Percentiles rank a stretch among this genome's conserved stretches.
Conservation (phyloP, 2,329 filamentous ascomycete genomes). For the Aspergillus piperis region DNA sequence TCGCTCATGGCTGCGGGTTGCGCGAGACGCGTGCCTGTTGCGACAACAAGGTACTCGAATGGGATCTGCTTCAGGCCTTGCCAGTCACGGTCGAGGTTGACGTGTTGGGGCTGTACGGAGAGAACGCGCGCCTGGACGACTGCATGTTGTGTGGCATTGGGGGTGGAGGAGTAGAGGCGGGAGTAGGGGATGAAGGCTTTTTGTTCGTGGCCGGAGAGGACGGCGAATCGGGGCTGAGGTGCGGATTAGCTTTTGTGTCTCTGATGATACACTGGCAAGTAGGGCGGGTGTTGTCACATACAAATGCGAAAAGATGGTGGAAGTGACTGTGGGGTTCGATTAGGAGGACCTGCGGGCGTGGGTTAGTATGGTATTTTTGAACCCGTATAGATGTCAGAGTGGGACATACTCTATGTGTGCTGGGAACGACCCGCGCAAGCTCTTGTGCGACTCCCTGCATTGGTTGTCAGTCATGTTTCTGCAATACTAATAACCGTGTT, state of each 20-base stretch:
- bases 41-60: slow-evolving; percentile 37
- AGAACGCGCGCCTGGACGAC: slow-evolving; percentile 37
- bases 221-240: slow-evolving; percentile 36
- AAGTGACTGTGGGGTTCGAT: slow-evolving; percentile 40
- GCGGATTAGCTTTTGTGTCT: not conserved
- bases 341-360: slow-evolving; percentile 29
- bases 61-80: slow-evolving; percentile 33
- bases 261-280: not conserved
- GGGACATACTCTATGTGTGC: slow-evolving; percentile 35
- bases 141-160: slow-evolving; percentile 26
- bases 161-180: slow-evolving; percentile 29
- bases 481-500: no score
- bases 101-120: slow-evolving; percentile 28
- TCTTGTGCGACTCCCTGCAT: slow-evolving; percentile 35
- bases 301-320: slow-evolving; percentile 40
- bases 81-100: slow-evolving; percentile 40
- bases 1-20: slow-evolving; percentile 37
- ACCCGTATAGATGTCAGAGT: not conserved
- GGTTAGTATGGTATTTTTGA: not conserved
- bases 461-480: slow-evolving; percentile 9
- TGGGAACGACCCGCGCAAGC: slow-evolving; percentile 35
- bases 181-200: slow-evolving; percentile 41
- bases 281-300: slow-evolving; percentile 17
- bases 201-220: slow-evolving; percentile 38
- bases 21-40: slow-evolving; percentile 36